phyloP scores from a whole-genome alignment of 768 basidiomycete species.

The Phlebiopsis flavidoalba region DNA sequence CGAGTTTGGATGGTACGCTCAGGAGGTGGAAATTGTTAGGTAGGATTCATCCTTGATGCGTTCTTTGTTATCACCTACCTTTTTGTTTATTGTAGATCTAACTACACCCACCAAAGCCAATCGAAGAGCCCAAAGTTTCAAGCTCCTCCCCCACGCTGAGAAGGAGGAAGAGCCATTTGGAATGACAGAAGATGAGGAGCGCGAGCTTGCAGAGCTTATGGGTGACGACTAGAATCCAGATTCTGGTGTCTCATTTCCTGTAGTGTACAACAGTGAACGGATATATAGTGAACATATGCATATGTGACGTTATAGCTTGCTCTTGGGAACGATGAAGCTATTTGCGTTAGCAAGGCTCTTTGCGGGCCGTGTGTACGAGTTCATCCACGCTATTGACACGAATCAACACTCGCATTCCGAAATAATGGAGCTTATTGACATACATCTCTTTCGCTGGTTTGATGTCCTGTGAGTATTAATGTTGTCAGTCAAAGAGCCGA shows the following conservation, averaged over 20 bases:
- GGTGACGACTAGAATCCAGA: conserved; percentile 20
- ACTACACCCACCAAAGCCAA: conserved; percentile 7
- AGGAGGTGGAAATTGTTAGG: conserved; percentile 76
- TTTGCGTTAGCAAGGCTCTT: conserved; percentile 45
- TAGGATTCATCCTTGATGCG: conserved; percentile 18
- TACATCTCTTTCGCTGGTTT: conserved; percentile 84
- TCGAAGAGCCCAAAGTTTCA: conserved; percentile 9
- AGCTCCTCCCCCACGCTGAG: conserved; percentile 24
- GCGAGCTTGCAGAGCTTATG: conserved; percentile 81
- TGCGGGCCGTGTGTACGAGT: conserved; percentile 66
- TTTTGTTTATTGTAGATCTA: background rate
- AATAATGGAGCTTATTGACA: conserved; percentile 22
- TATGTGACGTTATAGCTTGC: conserved; percentile 41
- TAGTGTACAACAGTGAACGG: background rate
- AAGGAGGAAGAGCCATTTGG: conserved; percentile 24
- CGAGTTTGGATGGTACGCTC: conserved; percentile 83
- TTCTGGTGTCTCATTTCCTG: background rate
- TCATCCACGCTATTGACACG: conserved; percentile 63
- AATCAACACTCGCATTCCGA: conserved; percentile 1
- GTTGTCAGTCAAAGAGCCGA: background rate
- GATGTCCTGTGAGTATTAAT: conserved; percentile 47
- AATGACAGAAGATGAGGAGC: conserved; percentile 86
- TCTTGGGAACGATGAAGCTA: conserved; percentile 34
- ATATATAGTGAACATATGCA: background rate
- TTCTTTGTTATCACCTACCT: background rate